phyloP scores from a whole-genome alignment of 2,329 filamentous ascomycete species.

The Fusarium sp. region DNA sequence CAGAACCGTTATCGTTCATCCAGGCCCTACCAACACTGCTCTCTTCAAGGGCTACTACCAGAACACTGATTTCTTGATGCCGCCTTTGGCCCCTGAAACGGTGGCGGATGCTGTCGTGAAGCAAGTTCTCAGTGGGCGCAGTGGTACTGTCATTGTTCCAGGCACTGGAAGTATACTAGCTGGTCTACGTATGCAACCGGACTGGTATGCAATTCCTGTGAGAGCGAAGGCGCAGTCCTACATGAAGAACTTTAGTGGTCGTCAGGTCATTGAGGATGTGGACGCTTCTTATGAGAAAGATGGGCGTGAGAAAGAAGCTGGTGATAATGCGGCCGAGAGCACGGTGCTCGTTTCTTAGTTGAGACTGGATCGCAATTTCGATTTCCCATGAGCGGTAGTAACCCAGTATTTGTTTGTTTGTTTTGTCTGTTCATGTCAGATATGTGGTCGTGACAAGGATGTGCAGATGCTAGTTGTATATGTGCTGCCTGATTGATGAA shows the following conservation, averaged over 20 bases:
- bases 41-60: conserved; percentile 64
- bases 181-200: conserved; percentile 64
- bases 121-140: conserved; percentile 61
- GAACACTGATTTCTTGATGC: conserved; percentile 54
- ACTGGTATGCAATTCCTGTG: conserved; percentile 69
- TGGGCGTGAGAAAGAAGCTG: conserved; percentile 17
- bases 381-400: background rate
- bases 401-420: background rate
- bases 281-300: conserved; percentile 51
- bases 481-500: background rate
- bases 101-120: conserved; percentile 61
- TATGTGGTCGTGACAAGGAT: background rate
- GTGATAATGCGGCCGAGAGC: conserved; percentile 49
- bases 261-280: conserved; percentile 61
- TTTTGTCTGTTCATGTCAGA: background rate
- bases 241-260: conserved; percentile 58
- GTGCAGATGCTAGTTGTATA: background rate
- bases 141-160: conserved; percentile 61
- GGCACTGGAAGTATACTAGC: conserved; percentile 53
- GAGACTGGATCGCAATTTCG: background rate
- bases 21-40: conserved; percentile 54
- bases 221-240: conserved; percentile 56
- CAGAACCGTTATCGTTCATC: conserved; percentile 73
- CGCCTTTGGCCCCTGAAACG: conserved; percentile 53
- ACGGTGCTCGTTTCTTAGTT: conserved; percentile 52